Evolutionary conservation across 2,329 filamentous ascomycete species (phyloP).

Genomic region (Westerdykella ornata): DNA sequence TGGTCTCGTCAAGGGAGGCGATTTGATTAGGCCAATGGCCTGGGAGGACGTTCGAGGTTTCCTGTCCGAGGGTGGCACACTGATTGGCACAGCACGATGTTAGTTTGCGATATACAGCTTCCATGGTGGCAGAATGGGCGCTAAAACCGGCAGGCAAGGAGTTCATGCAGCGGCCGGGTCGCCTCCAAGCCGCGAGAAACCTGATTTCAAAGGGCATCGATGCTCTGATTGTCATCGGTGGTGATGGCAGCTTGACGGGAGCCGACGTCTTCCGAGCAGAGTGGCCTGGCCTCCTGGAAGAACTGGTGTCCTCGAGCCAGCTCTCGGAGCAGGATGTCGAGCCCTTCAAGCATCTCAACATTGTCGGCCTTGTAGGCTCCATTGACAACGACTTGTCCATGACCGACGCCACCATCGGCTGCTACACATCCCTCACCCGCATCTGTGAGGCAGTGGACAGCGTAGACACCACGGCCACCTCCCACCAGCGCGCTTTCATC

Average conservation of each 20-base stretch:
- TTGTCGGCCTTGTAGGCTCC: conserved; percentile 90
- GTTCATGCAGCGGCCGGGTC: conserved; percentile 83
- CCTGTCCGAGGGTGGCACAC: conserved; percentile 86
- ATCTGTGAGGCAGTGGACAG: conserved; percentile 96
- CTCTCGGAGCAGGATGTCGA: conserved; percentile 64
- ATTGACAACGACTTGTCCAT: conserved; percentile 98
- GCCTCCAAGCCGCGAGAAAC: conserved; percentile 84
- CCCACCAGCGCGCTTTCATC: conserved; percentile 92
- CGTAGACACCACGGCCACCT: conserved; percentile 90
- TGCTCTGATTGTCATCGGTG: conserved; percentile 91
- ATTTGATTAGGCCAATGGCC: conserved; percentile 77
- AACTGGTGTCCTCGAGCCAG: conserved; percentile 69
- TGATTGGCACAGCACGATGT: conserved; percentile 91
- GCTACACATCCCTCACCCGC: conserved; percentile 84
- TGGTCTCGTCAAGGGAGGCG: conserved; percentile 80
- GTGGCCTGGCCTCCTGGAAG: conserved; percentile 81
- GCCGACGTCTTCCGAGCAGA: conserved; percentile 89
- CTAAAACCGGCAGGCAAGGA: conserved; percentile 47
- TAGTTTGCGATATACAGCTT: not conserved
- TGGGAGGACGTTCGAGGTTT: conserved; percentile 96
- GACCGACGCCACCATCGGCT: conserved; percentile 95
- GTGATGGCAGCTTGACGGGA: conserved; percentile 91
- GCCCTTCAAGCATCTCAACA: conserved; percentile 82
- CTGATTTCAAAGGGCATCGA: conserved; percentile 90
- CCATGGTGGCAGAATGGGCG: not conserved